Evolutionary conservation across 2,329 filamentous ascomycete genomes (phyloP), one percentile per base, ranked within the genome.

Genomic region (Stagonosporopsis cucurbitacearum): DNA sequence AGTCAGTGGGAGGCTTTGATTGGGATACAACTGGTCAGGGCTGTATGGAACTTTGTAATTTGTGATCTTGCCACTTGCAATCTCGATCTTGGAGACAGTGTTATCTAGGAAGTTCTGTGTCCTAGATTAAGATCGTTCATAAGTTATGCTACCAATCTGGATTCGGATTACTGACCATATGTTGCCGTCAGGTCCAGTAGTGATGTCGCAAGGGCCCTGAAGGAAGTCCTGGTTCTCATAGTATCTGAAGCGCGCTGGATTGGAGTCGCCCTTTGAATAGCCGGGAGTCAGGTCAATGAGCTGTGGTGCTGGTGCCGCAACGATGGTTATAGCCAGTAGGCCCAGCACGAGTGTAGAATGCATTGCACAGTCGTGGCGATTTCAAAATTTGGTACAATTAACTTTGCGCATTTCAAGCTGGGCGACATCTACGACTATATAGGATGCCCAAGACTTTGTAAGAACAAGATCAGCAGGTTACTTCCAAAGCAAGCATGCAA

Each of bases 101-200:
- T 54, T 58, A 20, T 58, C 55, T 22, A 54, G 45, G 13, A 58
- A 54, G 46, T 58, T 58, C 22, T 54, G 50, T 20, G 55, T 47
- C 55, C 41, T 43, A 12, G 9, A 12, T 3, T 32, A 20, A 5
- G 5, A 30, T 19, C 1, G 2, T 32, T 32, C 25, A 22, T 17
- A 8, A 28, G 15, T 13, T 6, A 9, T n/a, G 6, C 41, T 43
- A 6, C n/a, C 0, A 15, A 17, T n/a, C n/a, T n/a, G 15, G 1
- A 30, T 32, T 22, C 11, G 5, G 7, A 17, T 1, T 22, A 1
- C 41, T 43, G 4, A 32, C 41, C 50, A 58, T 11, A 58, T 54
- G n/a, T 58, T 58, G 3, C 55, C 45, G 17, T 54, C 45, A 9
- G 50, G 50, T 12, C 55, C 55, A 23, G 50, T 58, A 3, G 55